phyloP scores from a whole-genome alignment of 306 rosid genomes.

The Vicia sativa region DNA sequence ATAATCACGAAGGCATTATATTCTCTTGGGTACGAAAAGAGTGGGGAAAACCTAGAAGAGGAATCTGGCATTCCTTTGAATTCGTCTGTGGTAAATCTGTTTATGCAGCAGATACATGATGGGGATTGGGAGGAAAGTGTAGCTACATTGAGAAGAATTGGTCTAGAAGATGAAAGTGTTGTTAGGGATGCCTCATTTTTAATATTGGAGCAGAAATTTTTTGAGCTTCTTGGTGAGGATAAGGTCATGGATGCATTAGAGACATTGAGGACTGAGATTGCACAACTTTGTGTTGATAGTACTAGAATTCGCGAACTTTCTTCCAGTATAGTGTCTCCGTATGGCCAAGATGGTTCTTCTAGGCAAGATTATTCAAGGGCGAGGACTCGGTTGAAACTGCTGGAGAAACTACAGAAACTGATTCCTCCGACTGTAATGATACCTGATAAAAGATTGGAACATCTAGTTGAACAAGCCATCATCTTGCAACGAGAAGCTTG shows the following conservation, averaged over 20 bases:
- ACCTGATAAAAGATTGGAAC: slow-evolving; percentile 92
- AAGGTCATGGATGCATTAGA: slow-evolving; percentile 74
- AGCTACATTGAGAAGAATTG: slow-evolving; percentile 69
- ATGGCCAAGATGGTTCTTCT: slow-evolving; percentile 41
- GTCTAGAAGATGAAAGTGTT: slow-evolving; percentile 58
- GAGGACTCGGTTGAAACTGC: slow-evolving; percentile 63
- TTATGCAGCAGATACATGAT: slow-evolving; percentile 75
- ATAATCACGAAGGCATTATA: slow-evolving; percentile 86
- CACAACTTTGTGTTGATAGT: slow-evolving; percentile 59
- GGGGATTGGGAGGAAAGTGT: slow-evolving; percentile 86
- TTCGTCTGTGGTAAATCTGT: slow-evolving; percentile 62
- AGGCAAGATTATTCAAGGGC: slow-evolving; percentile 45
- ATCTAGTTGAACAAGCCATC: slow-evolving; percentile 89
- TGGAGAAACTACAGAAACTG: slow-evolving; percentile 80
- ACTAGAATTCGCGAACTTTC: slow-evolving; percentile 80
- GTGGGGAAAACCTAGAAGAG: slow-evolving; percentile 81
- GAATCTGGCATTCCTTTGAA: slow-evolving; percentile 88
- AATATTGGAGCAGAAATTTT: slow-evolving; percentile 81
- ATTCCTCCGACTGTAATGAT: slow-evolving; percentile 84
- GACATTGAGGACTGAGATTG: slow-evolving; percentile 82
- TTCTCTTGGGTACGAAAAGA: slow-evolving; percentile 85
- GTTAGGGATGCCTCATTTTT: slow-evolving; percentile 70
- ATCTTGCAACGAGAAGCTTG: slow-evolving; percentile 85
- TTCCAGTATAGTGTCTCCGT: slow-evolving; percentile 61
- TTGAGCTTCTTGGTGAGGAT: slow-evolving; percentile 76